Evolutionary conservation across 2,329 filamentous ascomycete genomes (phyloP).

Genomic region (Exserohilum rostratum): DNA sequence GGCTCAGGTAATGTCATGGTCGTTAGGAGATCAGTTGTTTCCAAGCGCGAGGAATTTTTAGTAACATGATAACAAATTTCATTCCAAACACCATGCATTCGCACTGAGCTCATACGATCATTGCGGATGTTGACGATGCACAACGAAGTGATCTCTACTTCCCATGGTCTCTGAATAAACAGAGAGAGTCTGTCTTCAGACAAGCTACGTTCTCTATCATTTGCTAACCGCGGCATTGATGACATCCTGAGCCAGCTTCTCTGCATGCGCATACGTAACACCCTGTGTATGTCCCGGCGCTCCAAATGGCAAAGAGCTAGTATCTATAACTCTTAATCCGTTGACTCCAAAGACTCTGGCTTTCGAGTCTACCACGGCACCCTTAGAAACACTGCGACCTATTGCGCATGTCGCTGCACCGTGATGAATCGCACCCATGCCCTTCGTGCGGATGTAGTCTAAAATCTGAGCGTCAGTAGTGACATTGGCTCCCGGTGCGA

Average conservation of each 20-base stretch:
- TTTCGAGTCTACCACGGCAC: constrained; percentile 10
- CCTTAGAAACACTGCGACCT: not conserved
- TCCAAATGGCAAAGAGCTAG: constrained; percentile 6
- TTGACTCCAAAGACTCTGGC: constrained; percentile 11
- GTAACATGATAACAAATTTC: too few relatives aligned
- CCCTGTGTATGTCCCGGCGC: constrained; percentile 11
- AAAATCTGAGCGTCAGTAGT: constrained; percentile 9
- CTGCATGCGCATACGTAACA: constrained; percentile 10
- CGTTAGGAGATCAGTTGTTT: too few relatives aligned
- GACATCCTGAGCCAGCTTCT: constrained; percentile 9
- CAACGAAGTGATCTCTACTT: too few relatives aligned
- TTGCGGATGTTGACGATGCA: too few relatives aligned
- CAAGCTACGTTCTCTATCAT: not conserved
- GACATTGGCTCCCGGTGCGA: constrained; percentile 8
- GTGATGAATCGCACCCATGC: constrained; percentile 9
- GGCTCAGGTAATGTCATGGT: too few relatives aligned
- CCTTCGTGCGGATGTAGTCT: constrained; percentile 9
- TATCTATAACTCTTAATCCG: constrained; percentile 10
- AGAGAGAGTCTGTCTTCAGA: not conserved
- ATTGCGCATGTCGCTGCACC: constrained; percentile 8
- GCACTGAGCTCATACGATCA: too few relatives aligned
- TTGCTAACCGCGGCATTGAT: not conserved
- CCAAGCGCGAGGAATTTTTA: too few relatives aligned
- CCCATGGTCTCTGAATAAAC: not conserved
- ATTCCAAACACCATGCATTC: too few relatives aligned